A percentile compares a stretch with the other conserved stretches of the same genome.
These are phyloP conservation scores for Oxytropis ochrocephala DNA, from an alignment of 306 rosid species.

Conservation along the genomic window DNA sequence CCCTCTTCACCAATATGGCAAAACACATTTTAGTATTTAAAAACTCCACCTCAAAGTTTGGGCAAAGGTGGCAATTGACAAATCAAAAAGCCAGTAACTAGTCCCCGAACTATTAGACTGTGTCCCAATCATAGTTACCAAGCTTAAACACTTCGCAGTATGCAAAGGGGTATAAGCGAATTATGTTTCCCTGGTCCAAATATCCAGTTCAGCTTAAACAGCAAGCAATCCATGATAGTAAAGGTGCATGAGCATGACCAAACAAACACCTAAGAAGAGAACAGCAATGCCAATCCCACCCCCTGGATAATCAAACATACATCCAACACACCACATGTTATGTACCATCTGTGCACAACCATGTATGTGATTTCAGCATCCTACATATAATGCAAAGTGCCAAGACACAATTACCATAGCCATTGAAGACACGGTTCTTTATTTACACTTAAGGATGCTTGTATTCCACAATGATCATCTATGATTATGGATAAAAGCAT, in stretches of 20 bases:
- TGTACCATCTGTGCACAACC: not conserved
- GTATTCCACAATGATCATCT: not conserved
- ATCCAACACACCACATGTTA: slow-evolving; percentile 2
- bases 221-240: not conserved
- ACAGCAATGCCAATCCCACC: not conserved
- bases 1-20: not conserved
- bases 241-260: slow-evolving; percentile 1
- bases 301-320: not conserved
- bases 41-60: not conserved
- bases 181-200: not conserved
- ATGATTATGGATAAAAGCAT: not conserved
- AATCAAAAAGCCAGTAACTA: not conserved
- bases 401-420: not conserved
- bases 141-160: too few relatives aligned
- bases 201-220: not conserved
- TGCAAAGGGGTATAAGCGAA: too few relatives aligned
- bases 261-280: not conserved
- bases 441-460: not conserved
- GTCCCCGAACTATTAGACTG: not conserved
- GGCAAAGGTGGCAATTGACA: not conserved
- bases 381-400: not conserved
- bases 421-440: not conserved
- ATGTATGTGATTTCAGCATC: not conserved
- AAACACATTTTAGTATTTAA: not conserved
- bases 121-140: not conserved